Conservation (phyloP, 495 filamentous ascomycete genomes). For the Aspergillus bridgeri region DNA sequence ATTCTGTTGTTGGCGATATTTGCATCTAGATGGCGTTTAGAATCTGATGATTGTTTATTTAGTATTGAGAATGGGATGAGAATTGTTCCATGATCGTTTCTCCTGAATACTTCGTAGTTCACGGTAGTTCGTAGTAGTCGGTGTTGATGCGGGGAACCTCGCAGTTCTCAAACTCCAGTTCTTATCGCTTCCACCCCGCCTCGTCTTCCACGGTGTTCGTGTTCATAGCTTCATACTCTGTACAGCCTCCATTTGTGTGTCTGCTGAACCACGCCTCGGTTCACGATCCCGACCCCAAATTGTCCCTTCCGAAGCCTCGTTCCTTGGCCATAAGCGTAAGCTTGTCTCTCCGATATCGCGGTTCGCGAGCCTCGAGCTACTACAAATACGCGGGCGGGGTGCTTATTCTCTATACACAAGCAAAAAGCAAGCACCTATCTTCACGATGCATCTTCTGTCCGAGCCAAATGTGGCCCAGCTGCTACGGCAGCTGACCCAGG, state of each 20-base stretch:
- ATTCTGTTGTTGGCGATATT: constrained; percentile 5
- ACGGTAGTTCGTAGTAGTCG: no score
- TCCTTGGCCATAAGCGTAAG: neutral
- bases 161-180: neutral
- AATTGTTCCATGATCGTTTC: neutral
- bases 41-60: constrained; percentile 13
- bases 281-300: no score
- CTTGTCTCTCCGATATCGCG: neutral
- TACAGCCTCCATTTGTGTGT: no score
- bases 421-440: neutral
- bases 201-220: neutral
- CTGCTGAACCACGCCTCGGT: no score
- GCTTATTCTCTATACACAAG: neutral
- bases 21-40: constrained; percentile 32
- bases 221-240: no score
- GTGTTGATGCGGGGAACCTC: neutral
- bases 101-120: neutral
- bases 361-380: neutral
- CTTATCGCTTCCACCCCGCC: neutral
- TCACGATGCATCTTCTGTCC: constrained; percentile 44
- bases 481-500: constrained; percentile 32
- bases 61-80: neutral
- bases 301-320: neutral
- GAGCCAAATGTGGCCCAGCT: constrained; percentile 36
- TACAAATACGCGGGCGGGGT: neutral